Evolutionary conservation across 306 rosid genomes (phyloP), one percentile per base, ranked within the genome.

Genomic region (Prunus mume): DNA sequence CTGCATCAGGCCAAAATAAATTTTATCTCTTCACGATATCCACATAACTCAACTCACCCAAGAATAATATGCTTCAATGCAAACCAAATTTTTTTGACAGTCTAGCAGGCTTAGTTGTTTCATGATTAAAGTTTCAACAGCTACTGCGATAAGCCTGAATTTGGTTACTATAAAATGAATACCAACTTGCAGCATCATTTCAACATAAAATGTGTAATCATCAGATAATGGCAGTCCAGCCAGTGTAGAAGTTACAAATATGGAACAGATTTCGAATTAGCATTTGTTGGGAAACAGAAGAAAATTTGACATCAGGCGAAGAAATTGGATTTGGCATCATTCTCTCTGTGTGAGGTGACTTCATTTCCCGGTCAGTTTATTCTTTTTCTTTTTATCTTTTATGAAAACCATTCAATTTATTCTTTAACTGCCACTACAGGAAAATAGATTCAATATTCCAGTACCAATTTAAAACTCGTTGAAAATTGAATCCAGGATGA

Each of bases 1-100:
- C 97, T 95, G 97, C 81, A 84, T 83, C 62, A 61, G 17, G 46
- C 49, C 45, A 61, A 81, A 55, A 25, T 15, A n/a, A 34, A 69
- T 65, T 52, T 24, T 34, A 11, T 30, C 24, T 9, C 47, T 17
- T 13, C 6, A 64, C 7, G 24, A 24, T 46, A 22, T 76, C 72
- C 57, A 15, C 46, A 19, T 6, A 27, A 54, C 2, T 8, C 25
- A 55, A 67, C 47, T 54, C 24, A 25, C 56, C 45, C 1, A 17
- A 20, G 9, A 77, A 13, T 0, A 5, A 25, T 45, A 27, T 27
- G 12, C 20, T 13, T 24, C 6, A 22, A 14, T 22, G 19, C 54
- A 56, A 58, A 73, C 19, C 19, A 58, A 56, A 13, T 28, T 2
- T 4, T 71, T 20, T 41, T 12, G 10, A 19, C 43, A 63, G 60